These are phyloP conservation scores for Wickerhamomyces ciferrii DNA, from an alignment of 805 yeast genomes.

Conservation along the genomic window DNA sequence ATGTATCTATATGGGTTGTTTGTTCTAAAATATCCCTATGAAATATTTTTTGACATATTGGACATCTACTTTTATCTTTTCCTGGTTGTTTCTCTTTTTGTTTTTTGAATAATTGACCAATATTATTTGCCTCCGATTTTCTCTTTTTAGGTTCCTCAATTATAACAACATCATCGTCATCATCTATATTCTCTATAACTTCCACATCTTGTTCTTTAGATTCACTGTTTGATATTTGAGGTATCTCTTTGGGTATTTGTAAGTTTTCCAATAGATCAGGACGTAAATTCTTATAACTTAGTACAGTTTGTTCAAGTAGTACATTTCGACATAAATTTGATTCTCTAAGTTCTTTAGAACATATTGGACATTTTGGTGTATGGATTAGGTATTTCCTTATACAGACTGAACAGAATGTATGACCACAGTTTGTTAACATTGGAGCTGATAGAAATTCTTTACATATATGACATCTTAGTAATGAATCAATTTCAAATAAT, in stretches of 20 bases:
- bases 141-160: constrained; percentile 21
- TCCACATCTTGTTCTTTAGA: constrained; percentile 12
- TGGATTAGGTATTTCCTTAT: constrained; percentile 64
- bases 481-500: constrained; percentile 58
- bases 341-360: constrained; percentile 66
- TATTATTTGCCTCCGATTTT: constrained; percentile 7
- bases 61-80: constrained; percentile 46
- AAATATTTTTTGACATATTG: constrained; percentile 52
- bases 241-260: background rate
- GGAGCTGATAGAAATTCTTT: constrained; percentile 80
- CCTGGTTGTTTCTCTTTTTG: constrained; percentile 11
- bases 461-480: constrained; percentile 81
- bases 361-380: constrained; percentile 69
- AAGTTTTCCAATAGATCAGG: constrained; percentile 30
- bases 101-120: constrained; percentile 15
- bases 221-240: background rate
- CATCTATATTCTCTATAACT: constrained; percentile 23
- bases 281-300: constrained; percentile 43
- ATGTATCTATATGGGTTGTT: constrained; percentile 50
- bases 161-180: constrained; percentile 25
- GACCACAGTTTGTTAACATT: constrained; percentile 79
- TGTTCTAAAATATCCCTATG: constrained; percentile 48
- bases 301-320: constrained; percentile 65
- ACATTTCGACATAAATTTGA: constrained; percentile 63
- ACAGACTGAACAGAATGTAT: constrained; percentile 85